Evolutionary conservation across 805 yeast genomes (phyloP).

Genomic region (Candida oleophila): DNA sequence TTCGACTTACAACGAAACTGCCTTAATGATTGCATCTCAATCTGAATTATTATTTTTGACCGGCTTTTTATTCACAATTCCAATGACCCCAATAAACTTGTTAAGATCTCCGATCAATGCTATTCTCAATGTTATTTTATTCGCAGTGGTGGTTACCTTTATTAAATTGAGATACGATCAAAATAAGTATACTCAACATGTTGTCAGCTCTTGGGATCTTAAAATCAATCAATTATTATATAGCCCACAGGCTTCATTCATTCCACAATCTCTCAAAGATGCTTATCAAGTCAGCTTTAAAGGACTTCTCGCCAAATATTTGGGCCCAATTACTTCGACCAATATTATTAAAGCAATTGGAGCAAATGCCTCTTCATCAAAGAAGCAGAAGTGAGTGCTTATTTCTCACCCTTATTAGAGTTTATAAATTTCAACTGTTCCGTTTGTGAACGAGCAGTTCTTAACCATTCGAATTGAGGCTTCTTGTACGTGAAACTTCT

Average conservation of each 20-base stretch:
- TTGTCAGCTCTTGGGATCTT: constrained; percentile 46
- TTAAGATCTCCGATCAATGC: constrained; percentile 23
- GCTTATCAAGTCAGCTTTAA: not conserved
- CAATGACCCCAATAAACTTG: constrained; percentile 21
- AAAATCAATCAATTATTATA: constrained; percentile 2
- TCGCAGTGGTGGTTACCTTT: constrained; percentile 27
- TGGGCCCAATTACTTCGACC: constrained; percentile 4
- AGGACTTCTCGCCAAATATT: not conserved
- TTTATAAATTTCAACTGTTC: too few species aligned
- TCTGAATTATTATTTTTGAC: constrained; percentile 30
- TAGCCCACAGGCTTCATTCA: not conserved
- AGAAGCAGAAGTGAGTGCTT: not conserved
- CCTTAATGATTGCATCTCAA: constrained; percentile 37
- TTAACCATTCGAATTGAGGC: too few species aligned
- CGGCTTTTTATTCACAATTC: constrained; percentile 24
- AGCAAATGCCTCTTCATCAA: not conserved
- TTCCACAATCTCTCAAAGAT: constrained; percentile 4
- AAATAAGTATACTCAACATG: constrained; percentile 30
- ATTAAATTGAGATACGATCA: constrained; percentile 35
- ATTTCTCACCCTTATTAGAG: too few species aligned
- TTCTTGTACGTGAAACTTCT: too few species aligned
- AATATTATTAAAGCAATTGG: constrained; percentile 1
- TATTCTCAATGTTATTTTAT: constrained; percentile 35
- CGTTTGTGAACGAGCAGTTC: too few species aligned
- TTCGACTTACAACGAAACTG: constrained; percentile 32